These are phyloP conservation scores for Magnolia sinica DNA, from an alignment of 164 flowering plant species.

Conservation along the genomic window DNA sequence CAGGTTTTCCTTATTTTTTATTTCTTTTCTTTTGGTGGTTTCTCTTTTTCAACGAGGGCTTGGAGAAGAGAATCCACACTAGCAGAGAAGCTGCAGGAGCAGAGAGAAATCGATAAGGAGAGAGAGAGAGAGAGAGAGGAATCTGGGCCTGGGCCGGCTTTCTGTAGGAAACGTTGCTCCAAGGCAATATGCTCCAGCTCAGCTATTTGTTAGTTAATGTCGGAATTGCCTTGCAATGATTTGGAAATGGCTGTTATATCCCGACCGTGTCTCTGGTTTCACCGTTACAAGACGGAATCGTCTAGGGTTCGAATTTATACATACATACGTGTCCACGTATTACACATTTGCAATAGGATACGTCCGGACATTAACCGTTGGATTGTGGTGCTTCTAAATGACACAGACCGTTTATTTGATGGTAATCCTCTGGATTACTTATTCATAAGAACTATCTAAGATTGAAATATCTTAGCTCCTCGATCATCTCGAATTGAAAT, in stretches of 20 bases:
- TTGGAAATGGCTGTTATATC: background rate
- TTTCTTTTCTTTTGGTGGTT: background rate
- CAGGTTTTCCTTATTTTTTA: background rate
- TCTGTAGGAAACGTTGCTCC: constrained; percentile 6
- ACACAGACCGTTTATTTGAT: too few relatives aligned
- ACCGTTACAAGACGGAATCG: background rate
- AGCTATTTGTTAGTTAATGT: background rate
- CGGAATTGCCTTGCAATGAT: background rate
- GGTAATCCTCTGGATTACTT: too few relatives aligned
- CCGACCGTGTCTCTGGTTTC: background rate
- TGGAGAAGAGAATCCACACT: background rate
- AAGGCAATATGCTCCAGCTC: background rate
- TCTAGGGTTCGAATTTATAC: too few relatives aligned
- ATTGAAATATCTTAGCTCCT: too few relatives aligned
- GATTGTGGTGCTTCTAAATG: too few relatives aligned
- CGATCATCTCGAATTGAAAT: too few relatives aligned
- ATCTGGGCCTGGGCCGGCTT: background rate
- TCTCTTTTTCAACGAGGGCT: background rate
- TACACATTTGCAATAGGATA: too few relatives aligned
- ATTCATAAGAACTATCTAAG: too few relatives aligned
- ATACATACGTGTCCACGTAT: too few relatives aligned
- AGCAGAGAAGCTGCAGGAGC: background rate
- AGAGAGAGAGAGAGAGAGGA: constrained; percentile 3
- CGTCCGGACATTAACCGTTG: too few relatives aligned
- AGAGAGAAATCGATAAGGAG: background rate